These are phyloP conservation scores for Cryptococcus sp. DNA, from an alignment of 1,284 basidiomycete genomes.

Conservation along the genomic window DNA sequence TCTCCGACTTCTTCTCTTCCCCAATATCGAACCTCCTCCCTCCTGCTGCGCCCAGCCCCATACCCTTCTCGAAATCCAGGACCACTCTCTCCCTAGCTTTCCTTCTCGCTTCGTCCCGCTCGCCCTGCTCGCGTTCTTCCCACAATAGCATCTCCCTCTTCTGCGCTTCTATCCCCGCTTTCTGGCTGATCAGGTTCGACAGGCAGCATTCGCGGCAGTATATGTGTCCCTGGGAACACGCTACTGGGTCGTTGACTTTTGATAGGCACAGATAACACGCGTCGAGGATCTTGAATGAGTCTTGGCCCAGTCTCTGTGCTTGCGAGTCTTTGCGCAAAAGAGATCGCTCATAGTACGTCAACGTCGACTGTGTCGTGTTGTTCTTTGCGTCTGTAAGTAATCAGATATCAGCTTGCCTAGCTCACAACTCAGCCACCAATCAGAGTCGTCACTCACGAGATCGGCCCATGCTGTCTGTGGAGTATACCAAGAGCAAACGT, in stretches of 20 bases:
- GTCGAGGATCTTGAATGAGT: conserved; percentile 86
- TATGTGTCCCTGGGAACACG: conserved; percentile 80
- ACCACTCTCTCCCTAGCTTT: conserved; percentile 82
- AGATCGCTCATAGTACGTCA: conserved; percentile 51
- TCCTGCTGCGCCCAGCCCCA: conserved; percentile 56
- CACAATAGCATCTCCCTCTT: conserved; percentile 71
- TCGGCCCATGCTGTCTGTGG: conserved; percentile 9
- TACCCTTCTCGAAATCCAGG: conserved; percentile 77
- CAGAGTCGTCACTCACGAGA: conserved; percentile 11
- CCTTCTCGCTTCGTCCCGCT: conserved; percentile 65
- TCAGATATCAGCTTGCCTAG: not conserved
- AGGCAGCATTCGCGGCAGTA: conserved; percentile 80
- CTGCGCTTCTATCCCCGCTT: conserved; percentile 83
- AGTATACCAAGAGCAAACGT: not conserved
- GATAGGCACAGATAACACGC: conserved; percentile 82
- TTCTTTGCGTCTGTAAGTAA: conserved; percentile 46
- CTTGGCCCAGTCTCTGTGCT: conserved; percentile 76
- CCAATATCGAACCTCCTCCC: conserved; percentile 15
- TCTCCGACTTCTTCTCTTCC: conserved; percentile 54
- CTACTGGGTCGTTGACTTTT: conserved; percentile 72
- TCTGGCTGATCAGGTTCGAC: conserved; percentile 61
- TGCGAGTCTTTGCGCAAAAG: conserved; percentile 42
- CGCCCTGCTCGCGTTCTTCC: conserved; percentile 72
- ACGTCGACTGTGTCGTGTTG: conserved; percentile 50
- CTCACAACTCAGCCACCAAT: not conserved